Base-by-base conservation (phyloP, 108 stramenopile genomes). In the Discostella stelligeroides region DNA sequence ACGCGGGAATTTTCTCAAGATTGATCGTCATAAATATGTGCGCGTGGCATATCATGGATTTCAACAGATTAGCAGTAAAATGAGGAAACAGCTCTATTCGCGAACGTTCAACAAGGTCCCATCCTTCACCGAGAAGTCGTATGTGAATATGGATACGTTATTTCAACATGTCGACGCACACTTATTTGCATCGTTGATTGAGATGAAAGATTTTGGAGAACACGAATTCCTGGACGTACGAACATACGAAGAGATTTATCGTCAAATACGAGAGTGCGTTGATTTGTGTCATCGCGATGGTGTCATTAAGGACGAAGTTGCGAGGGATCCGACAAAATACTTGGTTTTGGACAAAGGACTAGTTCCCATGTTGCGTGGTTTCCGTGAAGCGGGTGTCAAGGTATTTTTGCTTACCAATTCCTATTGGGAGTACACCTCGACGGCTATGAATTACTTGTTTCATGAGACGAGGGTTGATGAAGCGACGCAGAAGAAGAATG, bases 241-340 rank as follows among this genome's bases (percentile, higher is more conserved):
- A 80, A 92, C 97, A 8, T 98, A 98, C 72, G 90, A 86, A 56
- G 86, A 92, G 67, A 90, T 96, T 42, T 98, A 92, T 66, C 53
- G 77, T 17, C 83, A 98, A 42, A 88, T 97, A 17, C 78, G 96
- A 47, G 86, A 89, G 57, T 89, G 91, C 70, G 96, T 98, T 0
- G 97, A 98, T 70, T 66, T 98, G 21, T 98, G 97, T 66, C 97
- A 98, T 69, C 82, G 96, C 23, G 97, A 98, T 81, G 97, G 97
- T 29, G 95, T 94, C 58, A 98, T 98, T 63, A 98, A 98, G 77
- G 95, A 98, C 76, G 87, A 91, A 55, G 95, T 96, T 15, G 91
- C 91, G 9, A 59, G 70, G 11, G 79, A 95, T 81, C 96, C 95
- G 3, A 85, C 75, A 49, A 82, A 82, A 55, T 98, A 97, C 75